Conservation (phyloP, 169 alveolate genomes). For the Blepharisma undulans region DNA sequence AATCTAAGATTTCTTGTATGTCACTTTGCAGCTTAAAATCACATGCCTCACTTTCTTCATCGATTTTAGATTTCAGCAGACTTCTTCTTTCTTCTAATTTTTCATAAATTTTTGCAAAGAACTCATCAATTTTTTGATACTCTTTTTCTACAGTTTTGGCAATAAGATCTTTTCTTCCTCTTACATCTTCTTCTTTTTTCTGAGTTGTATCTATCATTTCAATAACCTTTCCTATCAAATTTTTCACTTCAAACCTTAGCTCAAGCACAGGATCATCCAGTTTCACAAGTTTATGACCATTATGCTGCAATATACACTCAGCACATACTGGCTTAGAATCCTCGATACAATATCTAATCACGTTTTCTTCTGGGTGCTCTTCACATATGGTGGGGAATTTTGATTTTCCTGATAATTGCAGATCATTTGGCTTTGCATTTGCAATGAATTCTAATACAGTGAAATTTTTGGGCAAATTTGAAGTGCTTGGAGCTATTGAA, state of each 20-base stretch:
- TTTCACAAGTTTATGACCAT: constrained; percentile 42
- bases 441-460: constrained; percentile 53
- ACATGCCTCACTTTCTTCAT: neutral
- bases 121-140: neutral
- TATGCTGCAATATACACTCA: constrained; percentile 31
- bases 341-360: constrained; percentile 35
- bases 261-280: constrained; percentile 41
- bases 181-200: constrained; percentile 13
- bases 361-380: constrained; percentile 38
- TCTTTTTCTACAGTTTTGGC: neutral
- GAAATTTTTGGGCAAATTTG: constrained; percentile 64
- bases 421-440: neutral
- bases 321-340: constrained; percentile 37
- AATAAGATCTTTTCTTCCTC: neutral
- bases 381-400: neutral
- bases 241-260: constrained; percentile 31
- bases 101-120: constrained; percentile 2
- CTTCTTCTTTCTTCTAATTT: constrained; percentile 21
- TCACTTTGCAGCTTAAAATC: constrained; percentile 8
- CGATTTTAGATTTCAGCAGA: neutral
- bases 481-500: constrained; percentile 55
- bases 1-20: neutral
- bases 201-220: constrained; percentile 10
- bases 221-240: neutral
- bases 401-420: neutral